Percentiles rank a stretch among this genome's conserved stretches.
These are phyloP conservation scores for Ustilago nuda DNA, from an alignment of 1,284 basidiomycete species.

Conservation along the genomic window DNA sequence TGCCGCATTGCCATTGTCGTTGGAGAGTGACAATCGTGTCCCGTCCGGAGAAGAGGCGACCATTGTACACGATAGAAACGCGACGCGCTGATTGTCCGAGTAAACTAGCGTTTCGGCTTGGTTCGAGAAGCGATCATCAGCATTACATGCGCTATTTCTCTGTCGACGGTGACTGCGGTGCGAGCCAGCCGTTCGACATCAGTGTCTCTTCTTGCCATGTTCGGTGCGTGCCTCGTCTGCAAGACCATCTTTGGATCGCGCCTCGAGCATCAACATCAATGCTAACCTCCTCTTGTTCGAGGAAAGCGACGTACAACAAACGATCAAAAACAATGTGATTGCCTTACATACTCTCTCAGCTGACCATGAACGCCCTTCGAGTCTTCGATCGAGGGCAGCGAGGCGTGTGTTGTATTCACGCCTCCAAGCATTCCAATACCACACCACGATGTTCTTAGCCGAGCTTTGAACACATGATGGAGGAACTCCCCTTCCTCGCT, in stretches of 20 bases:
- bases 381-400: neutral
- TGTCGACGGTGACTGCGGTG: neutral
- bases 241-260: neutral
- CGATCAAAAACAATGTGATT: neutral
- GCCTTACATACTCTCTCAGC: neutral
- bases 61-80: conserved; percentile 1
- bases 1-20: neutral
- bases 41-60: neutral
- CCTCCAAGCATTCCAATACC: neutral
- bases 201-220: conserved; percentile 8
- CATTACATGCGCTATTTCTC: too few species aligned
- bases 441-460: neutral
- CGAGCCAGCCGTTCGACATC: conserved; percentile 5
- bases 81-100: neutral
- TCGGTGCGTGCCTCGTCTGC: neutral
- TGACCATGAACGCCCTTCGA: neutral
- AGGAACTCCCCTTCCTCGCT: neutral
- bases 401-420: conserved; percentile 1
- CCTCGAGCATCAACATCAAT: too few species aligned
- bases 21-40: neutral
- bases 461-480: conserved; percentile 1
- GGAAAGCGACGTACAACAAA: conserved; percentile 6
- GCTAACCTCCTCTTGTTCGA: neutral
- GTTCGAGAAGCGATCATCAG: too few species aligned
- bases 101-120: neutral